Percentiles rank a stretch among this genome's conserved stretches.
These are phyloP conservation scores for Euphorbia peplus DNA, from an alignment of 345 rosid genomes.

Conservation along the genomic window DNA sequence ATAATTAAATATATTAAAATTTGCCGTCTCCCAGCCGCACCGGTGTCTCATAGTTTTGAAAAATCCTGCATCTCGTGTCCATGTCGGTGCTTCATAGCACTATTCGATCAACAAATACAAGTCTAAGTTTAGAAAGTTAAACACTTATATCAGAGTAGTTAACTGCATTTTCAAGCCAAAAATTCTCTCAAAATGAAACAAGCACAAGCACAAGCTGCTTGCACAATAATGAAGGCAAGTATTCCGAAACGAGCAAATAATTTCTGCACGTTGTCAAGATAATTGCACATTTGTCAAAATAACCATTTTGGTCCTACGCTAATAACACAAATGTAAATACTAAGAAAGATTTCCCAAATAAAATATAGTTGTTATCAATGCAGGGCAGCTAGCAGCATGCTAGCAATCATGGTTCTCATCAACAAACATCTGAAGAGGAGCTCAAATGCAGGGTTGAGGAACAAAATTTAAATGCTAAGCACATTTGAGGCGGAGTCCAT, in stretches of 20 bases:
- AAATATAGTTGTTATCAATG: neutral
- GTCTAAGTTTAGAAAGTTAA: neutral
- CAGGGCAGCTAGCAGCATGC: neutral
- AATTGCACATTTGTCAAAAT: too few species aligned
- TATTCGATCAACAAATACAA: too few species aligned
- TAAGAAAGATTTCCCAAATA: too few species aligned
- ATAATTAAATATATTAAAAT: too few species aligned
- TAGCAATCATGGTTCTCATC: neutral
- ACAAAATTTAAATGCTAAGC: neutral
- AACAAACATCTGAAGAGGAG: neutral
- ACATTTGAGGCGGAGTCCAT: neutral
- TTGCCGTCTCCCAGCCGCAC: too few species aligned
- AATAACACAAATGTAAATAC: too few species aligned
- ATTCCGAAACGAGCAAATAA: neutral
- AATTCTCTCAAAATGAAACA: neutral
- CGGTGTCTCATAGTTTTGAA: too few species aligned
- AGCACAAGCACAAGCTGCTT: slow-evolving; percentile 4
- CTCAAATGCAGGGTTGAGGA: neutral
- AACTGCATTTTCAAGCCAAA: too few species aligned
- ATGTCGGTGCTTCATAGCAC: too few species aligned
- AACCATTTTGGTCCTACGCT: too few species aligned
- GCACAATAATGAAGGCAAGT: neutral
- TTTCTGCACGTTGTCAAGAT: neutral
- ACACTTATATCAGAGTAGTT: neutral
- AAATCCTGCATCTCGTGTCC: too few species aligned